Base-by-base conservation (phyloP, 2,329 filamentous ascomycete genomes). In the Alternaria atra region DNA sequence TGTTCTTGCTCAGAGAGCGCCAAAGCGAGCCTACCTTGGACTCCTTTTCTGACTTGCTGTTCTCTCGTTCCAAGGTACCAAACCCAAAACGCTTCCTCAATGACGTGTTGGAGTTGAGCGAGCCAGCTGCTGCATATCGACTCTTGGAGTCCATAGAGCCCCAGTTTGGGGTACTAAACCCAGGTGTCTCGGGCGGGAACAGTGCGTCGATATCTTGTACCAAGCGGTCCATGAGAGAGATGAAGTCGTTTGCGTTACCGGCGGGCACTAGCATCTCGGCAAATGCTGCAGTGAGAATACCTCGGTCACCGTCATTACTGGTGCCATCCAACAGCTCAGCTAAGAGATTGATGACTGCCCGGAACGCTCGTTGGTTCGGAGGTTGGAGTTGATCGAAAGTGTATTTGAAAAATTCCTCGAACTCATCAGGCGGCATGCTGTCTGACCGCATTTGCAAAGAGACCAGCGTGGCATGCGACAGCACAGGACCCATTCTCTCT, bases 321-420 rank as follows among this genome's bases (percentile, higher is more conserved):
- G 93, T 97, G 3, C 92, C 93, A 66, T 97, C 93, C 6, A 97
- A 86, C 30, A 98, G 83, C 73, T 97, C 93, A 1, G 92, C 91
- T 25, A 98, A 84, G 32, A 98, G 84, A 72, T 93, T 94, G 73
- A 97, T 90, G 52, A 97, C 86, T 1, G 91, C 88, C 37, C 91
- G 90, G 66, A 97, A 92, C 1, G 94, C 93, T 62, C 94, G 87
- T 65, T 87, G 85, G 60, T 88, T 89, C 60, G 88, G 86, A 20
- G 85, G 85, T 6, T 83, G 80, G 68, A 88, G 82, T 10, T 85
- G 83, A 29, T 79, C 79, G 37, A 88, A 75, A 15, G 82, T 83
- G 10, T 79, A 80, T 34, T 82, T 82, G 71, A 89, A 89, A 65
- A 83, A 85, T 17, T 87, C 83, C 58, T 87, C 85, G 61, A 89